Evolutionary conservation across 1,139 yeast genomes (phyloP).

Genomic region (Taphrina betulina): DNA sequence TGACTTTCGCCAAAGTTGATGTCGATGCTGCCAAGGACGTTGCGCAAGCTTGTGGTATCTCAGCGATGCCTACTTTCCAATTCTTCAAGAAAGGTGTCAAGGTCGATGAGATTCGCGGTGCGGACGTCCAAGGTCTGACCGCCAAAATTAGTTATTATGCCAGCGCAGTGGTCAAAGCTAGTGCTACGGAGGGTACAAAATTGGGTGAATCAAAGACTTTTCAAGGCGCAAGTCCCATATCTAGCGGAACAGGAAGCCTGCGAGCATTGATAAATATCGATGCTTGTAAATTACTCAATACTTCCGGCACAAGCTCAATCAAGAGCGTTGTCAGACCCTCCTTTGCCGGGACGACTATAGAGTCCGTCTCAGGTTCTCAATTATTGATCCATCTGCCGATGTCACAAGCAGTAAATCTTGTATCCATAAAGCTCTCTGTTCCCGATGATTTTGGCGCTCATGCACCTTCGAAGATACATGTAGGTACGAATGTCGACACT

Average conservation of each 20-base stretch:
- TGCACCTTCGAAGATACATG: slow-evolving; percentile 21
- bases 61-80: slow-evolving; percentile 33
- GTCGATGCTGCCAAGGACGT: slow-evolving; percentile 69
- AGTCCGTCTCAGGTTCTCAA: slow-evolving; percentile 8
- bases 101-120: slow-evolving; percentile 57
- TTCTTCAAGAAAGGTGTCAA: slow-evolving; percentile 15
- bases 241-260: slow-evolving; percentile 3
- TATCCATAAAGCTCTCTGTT: slow-evolving; percentile 2
- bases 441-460: not conserved
- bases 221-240: slow-evolving; percentile 10
- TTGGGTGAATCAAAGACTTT: slow-evolving; percentile 13
- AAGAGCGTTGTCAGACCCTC: slow-evolving; percentile 19
- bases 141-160: slow-evolving; percentile 16
- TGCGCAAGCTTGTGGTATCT: slow-evolving; percentile 23
- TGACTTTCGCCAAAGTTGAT: slow-evolving; percentile 73
- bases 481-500: slow-evolving; percentile 11
- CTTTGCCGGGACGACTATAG: slow-evolving; percentile 19
- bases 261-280: slow-evolving; percentile 6
- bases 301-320: slow-evolving; percentile 10
- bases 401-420: not conserved
- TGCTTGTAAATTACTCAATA: not conserved
- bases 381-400: slow-evolving; percentile 10
- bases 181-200: slow-evolving; percentile 4
- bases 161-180: not conserved
- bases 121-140: slow-evolving; percentile 48